phyloP scores from a whole-genome alignment of 768 basidiomycete genomes.

The Calocybe gangraenosa region DNA sequence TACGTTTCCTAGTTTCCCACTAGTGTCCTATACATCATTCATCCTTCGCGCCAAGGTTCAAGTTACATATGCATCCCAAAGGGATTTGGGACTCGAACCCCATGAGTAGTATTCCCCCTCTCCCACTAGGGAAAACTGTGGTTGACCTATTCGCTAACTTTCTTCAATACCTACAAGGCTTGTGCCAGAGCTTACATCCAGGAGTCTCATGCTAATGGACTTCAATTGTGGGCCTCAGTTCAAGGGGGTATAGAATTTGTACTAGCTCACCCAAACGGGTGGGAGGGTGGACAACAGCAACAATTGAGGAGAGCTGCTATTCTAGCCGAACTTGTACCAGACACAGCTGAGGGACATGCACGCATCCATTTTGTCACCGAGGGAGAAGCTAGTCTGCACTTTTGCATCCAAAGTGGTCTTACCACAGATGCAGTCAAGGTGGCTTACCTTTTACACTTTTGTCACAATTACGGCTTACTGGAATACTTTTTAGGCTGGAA shows the following conservation, averaged over 20 bases:
- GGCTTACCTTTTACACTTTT: too few relatives aligned
- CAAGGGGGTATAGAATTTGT: slow-evolving; percentile 43
- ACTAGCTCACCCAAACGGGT: slow-evolving; percentile 61
- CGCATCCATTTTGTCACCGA: slow-evolving; percentile 50
- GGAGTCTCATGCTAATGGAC: slow-evolving; percentile 41
- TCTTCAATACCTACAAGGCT: slow-evolving; percentile 38
- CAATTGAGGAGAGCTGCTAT: slow-evolving; percentile 53
- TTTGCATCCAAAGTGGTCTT: slow-evolving; percentile 37
- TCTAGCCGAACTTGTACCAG: slow-evolving; percentile 45
- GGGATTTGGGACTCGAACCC: slow-evolving; percentile 7
- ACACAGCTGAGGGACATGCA: slow-evolving; percentile 29
- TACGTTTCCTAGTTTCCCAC: slow-evolving; percentile 18
- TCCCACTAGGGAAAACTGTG: slow-evolving; percentile 38
- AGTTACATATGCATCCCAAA: slow-evolving; percentile 27
- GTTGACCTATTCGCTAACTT: slow-evolving; percentile 48
- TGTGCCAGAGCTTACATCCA: slow-evolving; percentile 44
- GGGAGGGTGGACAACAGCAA: slow-evolving; percentile 57
- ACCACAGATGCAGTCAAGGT: slow-evolving; percentile 28
- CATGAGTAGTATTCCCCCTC: slow-evolving; percentile 30
- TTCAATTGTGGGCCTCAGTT: slow-evolving; percentile 40
- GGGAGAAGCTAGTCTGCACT: slow-evolving; percentile 54
- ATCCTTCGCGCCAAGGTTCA: slow-evolving; percentile 22
- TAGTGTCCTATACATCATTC: not conserved
- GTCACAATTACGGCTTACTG: too few relatives aligned
- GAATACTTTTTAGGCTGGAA: slow-evolving; percentile 40